Evolutionary conservation across 1,284 basidiomycete species (phyloP).

Genomic region (Trichosporon ovoides): DNA sequence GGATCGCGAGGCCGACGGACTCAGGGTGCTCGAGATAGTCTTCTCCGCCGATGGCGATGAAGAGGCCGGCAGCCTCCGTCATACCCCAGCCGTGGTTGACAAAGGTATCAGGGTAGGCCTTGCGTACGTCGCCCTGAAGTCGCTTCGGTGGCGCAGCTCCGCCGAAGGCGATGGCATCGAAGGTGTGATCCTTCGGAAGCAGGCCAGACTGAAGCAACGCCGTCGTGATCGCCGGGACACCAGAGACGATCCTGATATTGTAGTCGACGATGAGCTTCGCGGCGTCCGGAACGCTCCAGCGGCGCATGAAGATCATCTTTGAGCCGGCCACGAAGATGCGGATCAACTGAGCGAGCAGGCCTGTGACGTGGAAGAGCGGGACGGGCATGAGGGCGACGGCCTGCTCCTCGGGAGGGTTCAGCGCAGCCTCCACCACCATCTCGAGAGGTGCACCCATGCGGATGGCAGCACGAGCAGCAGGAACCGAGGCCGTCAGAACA

Average conservation of each 20-base stretch:
- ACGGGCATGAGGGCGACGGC: slow-evolving; percentile 28
- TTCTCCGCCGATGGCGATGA: slow-evolving; percentile 12
- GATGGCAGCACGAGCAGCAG: slow-evolving; percentile 28
- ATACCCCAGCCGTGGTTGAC: slow-evolving; percentile 18
- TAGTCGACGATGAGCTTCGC: slow-evolving; percentile 28
- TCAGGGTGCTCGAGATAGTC: slow-evolving; percentile 32
- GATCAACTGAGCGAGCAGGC: slow-evolving; percentile 38
- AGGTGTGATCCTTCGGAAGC: slow-evolving; percentile 15
- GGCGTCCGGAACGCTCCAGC: slow-evolving; percentile 37
- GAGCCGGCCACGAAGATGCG: slow-evolving; percentile 24
- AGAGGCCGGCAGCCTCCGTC: slow-evolving; percentile 13
- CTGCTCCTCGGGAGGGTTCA: slow-evolving; percentile 3
- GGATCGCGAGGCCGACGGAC: slow-evolving; percentile 33
- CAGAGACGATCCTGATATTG: slow-evolving; percentile 34
- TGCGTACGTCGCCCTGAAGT: slow-evolving; percentile 28
- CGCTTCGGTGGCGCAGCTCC: slow-evolving; percentile 40
- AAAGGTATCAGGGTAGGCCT: slow-evolving; percentile 30
- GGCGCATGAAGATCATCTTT: slow-evolving; percentile 36
- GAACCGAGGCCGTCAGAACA: slow-evolving; percentile 8
- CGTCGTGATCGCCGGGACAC: slow-evolving; percentile 39
- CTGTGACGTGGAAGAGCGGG: slow-evolving; percentile 46
- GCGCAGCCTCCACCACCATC: slow-evolving; percentile 8
- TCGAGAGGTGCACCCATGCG: slow-evolving; percentile 27
- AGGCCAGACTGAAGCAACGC: slow-evolving; percentile 33
- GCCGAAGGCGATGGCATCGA: slow-evolving; percentile 42